phyloP scores from a whole-genome alignment of 2,329 filamentous ascomycete genomes.

The Fonsecaea pedrosoi region DNA sequence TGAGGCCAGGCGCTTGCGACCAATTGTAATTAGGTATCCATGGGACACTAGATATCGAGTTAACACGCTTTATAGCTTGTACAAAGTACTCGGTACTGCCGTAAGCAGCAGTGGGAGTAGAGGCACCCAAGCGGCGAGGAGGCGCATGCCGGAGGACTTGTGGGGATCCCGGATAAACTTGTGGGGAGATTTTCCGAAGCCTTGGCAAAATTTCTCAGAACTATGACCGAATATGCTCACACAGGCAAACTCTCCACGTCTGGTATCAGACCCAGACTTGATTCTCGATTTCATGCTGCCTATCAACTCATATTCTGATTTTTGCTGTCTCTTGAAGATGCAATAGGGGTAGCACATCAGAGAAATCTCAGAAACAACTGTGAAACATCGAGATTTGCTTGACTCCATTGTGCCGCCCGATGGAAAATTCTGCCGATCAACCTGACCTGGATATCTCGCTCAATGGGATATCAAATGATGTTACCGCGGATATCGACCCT shows the following conservation, averaged over 20 bases:
- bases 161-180: background rate
- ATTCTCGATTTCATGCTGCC: background rate
- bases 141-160: no score
- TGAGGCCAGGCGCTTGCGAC: background rate
- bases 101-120: background rate
- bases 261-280: background rate
- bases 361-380: background rate
- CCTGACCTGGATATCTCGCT: slow-evolving; percentile 5
- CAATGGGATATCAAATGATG: slow-evolving; percentile 14
- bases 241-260: slow-evolving; percentile 3
- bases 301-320: background rate
- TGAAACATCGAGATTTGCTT: background rate
- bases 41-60: no score
- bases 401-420: background rate
- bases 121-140: no score
- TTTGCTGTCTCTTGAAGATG: background rate
- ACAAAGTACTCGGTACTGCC: no score
- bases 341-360: background rate
- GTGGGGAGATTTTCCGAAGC: background rate
- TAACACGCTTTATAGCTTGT: no score
- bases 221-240: slow-evolving; percentile 2
- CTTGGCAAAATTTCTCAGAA: background rate
- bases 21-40: background rate
- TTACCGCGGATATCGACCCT: background rate
- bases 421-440: slow-evolving; percentile 22